Evolutionary conservation across 2,329 filamentous ascomycete species (phyloP).

Genomic region (Aquanectria penicillioides): DNA sequence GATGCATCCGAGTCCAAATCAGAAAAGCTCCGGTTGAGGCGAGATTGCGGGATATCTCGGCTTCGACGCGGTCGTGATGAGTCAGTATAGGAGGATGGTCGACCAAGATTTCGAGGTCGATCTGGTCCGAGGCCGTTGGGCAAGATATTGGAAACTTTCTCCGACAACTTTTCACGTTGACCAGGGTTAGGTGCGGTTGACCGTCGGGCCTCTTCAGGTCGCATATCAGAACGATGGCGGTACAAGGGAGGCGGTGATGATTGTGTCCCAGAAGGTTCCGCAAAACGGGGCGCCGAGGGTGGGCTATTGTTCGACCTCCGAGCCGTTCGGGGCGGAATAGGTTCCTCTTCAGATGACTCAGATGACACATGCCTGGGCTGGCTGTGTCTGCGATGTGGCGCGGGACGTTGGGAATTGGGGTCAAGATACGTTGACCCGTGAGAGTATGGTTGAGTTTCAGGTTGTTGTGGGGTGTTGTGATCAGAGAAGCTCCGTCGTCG

Average conservation of each 20-base stretch:
- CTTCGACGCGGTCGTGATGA: constrained; percentile 49
- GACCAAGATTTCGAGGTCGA: constrained; percentile 49
- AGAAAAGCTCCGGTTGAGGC: constrained; percentile 54
- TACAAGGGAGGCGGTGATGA: constrained; percentile 42
- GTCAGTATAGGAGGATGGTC: constrained; percentile 46
- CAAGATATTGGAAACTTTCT: constrained; percentile 57
- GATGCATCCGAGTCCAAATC: constrained; percentile 50
- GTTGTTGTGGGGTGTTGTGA: constrained; percentile 51
- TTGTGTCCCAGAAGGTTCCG: constrained; percentile 29
- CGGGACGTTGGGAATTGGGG: constrained; percentile 38
- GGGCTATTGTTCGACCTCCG: constrained; percentile 40
- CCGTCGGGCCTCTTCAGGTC: constrained; percentile 50
- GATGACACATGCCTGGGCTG: constrained; percentile 58
- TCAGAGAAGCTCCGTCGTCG: constrained; percentile 64
- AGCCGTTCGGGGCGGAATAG: constrained; percentile 41
- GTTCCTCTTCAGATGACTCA: constrained; percentile 55
- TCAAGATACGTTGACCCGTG: constrained; percentile 48
- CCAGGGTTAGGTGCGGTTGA: constrained; percentile 50
- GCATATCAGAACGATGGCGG: constrained; percentile 48
- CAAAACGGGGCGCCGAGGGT: constrained; percentile 26
- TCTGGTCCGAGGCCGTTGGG: constrained; percentile 49
- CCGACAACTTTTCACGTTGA: constrained; percentile 56
- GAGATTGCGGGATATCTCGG: constrained; percentile 54
- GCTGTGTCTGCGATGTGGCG: constrained; percentile 57
- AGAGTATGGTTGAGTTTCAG: constrained; percentile 40